Evolutionary conservation across 2,329 filamentous ascomycete species (phyloP).

Genomic region (Stenocarpella maydis): DNA sequence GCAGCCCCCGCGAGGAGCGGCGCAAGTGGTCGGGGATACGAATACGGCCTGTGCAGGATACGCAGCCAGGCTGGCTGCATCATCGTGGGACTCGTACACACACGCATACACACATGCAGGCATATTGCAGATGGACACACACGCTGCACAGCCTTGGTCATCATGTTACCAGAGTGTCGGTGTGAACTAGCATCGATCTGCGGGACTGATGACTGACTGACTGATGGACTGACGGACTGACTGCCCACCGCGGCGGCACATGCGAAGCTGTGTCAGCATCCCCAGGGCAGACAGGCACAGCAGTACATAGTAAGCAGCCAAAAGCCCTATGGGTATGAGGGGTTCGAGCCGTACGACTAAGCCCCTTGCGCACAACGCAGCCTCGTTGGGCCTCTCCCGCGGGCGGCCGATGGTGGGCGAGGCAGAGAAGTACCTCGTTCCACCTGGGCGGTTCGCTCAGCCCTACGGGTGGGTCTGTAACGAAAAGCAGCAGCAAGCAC

Average conservation of each 20-base stretch:
- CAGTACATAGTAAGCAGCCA: slow-evolving; percentile 24
- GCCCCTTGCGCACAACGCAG: slow-evolving; percentile 1
- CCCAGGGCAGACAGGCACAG: not conserved
- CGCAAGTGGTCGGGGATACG: not conserved
- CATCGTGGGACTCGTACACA: not conserved
- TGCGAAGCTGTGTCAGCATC: slow-evolving; percentile 5
- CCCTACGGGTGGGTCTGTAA: slow-evolving; percentile 19
- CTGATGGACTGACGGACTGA: too few relatives aligned
- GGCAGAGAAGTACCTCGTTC: not conserved
- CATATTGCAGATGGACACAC: not conserved
- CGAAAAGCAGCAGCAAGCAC: not conserved
- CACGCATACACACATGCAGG: not conserved
- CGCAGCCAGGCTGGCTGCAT: not conserved
- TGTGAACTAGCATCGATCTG: slow-evolving; percentile 9
- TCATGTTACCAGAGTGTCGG: slow-evolving; percentile 20
- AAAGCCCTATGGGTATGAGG: not conserved
- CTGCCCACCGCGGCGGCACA: not conserved
- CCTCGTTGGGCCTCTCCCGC: not conserved
- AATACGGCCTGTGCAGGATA: not conserved
- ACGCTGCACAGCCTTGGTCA: slow-evolving; percentile 17
- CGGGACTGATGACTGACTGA: too few relatives aligned
- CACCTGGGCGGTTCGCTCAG: slow-evolving; percentile 9
- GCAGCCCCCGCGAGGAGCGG: not conserved
- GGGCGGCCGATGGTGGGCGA: not conserved
- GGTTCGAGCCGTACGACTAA: not conserved